Evolutionary conservation across 257 asterid genomes (phyloP).

Genomic region (Solanum dulcamara): DNA sequence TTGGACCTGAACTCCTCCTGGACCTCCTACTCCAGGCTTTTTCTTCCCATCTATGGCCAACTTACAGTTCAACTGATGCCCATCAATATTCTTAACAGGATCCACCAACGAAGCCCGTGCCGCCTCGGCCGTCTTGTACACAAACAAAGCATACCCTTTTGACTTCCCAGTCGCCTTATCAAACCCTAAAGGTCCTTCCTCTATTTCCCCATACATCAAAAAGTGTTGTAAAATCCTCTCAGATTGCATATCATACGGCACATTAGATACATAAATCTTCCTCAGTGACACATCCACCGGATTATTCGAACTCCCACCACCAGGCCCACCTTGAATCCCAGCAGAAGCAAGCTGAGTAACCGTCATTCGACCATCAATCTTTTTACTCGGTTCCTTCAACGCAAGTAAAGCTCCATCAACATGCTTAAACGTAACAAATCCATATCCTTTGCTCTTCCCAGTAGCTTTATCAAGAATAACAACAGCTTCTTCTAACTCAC

Average conservation of each 20-base stretch:
- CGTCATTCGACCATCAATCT: constrained; percentile 72
- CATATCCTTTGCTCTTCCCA: constrained; percentile 75
- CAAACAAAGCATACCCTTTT: constrained; percentile 77
- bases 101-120: constrained; percentile 67
- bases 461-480: constrained; percentile 67
- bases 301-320: constrained; percentile 29
- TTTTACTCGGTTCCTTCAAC: constrained; percentile 73
- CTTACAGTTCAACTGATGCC: constrained; percentile 65
- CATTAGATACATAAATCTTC: constrained; percentile 76
- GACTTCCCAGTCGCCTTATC: constrained; percentile 81
- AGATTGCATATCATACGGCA: constrained; percentile 61
- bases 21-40: constrained; percentile 36
- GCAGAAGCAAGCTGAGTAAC: constrained; percentile 83
- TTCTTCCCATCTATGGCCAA: constrained; percentile 70
- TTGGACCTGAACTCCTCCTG: constrained; percentile 25
- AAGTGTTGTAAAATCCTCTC: constrained; percentile 69
- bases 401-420: constrained; percentile 68
- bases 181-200: constrained; percentile 85
- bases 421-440: constrained; percentile 67
- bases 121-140: constrained; percentile 61
- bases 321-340: constrained; percentile 46
- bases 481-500: constrained; percentile 71
- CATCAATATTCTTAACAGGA: constrained; percentile 59
- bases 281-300: constrained; percentile 53
- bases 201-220: constrained; percentile 74